Base-by-base conservation (phyloP, 2,329 filamentous ascomycete genomes). In the Nemania sp. region DNA sequence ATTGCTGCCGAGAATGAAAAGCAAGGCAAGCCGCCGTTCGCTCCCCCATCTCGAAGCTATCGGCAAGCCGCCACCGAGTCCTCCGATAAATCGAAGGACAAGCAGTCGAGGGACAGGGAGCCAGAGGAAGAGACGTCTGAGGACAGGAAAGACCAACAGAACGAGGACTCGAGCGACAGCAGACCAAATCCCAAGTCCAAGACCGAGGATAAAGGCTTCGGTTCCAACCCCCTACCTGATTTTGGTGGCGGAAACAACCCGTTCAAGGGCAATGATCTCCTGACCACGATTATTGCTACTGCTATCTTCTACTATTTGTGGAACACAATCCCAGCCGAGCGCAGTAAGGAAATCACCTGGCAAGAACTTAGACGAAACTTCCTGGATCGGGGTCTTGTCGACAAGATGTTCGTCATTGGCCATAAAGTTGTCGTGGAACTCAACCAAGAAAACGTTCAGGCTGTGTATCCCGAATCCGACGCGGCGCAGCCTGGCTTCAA, bases 281-380 rank as follows among this genome's bases (percentile, higher is more conserved):
- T 75, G 8, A 74, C 75, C 23, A 78, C 77, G 56, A 75, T 93
- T 52, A 80, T 90, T 22, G 66, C 66, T 22, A 74, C 73, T 50
- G 65, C 64, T 19, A 41, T 77, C 15, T 72, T 75, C 6, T 79
- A 75, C 60, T 75, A 75, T 37, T 64, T 81, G 6, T 75, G 77
- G 52, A 73, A 69, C 47, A 73, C 75, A 3, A 59, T 77, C 48
- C 71, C 75, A 45, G 69, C 70, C 47, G 75, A 79, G 60, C 73
- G 74, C 30, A 68, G 68, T 9, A 69, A 85, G 66, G 93, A 99
- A 69, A 97, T 99, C 54, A 97, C 94, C 50, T 99, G 91, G 90
- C 92, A 99, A 74, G 94, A 99, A 75, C 90, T 99, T 75, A 81
- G 90, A 59, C 92, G 85, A 64, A 94, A 91, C 26, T 97, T 96